Evolutionary conservation across 192 early-diverging fungal genomes (phyloP).

Genomic region (Phlyctochytrium planicorne): DNA sequence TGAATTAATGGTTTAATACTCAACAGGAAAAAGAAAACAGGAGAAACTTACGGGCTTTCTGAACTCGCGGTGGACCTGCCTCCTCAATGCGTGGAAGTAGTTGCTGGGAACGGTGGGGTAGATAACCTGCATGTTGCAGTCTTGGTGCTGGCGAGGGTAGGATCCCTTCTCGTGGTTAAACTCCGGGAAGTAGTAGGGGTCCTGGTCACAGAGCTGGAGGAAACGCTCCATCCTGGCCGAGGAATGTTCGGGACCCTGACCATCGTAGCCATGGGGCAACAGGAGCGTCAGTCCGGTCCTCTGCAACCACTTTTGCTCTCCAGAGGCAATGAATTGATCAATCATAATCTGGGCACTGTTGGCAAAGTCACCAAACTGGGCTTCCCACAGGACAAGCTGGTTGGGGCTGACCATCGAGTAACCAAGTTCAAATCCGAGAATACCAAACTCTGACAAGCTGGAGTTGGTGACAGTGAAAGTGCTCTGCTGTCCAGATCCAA

Average conservation of each 20-base stretch:
- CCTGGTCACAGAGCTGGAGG: slow-evolving; percentile 93
- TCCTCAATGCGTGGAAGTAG: slow-evolving; percentile 93
- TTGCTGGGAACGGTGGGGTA: slow-evolving; percentile 97
- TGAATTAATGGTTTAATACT: neutral
- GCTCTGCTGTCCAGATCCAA: slow-evolving; percentile 59
- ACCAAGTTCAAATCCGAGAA: slow-evolving; percentile 94
- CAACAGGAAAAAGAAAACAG: slow-evolving; percentile 15
- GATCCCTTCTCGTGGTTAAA: slow-evolving; percentile 40
- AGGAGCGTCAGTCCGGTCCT: slow-evolving; percentile 91
- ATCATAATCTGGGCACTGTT: slow-evolving; percentile 97
- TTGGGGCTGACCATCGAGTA: slow-evolving; percentile 95
- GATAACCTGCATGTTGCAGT: slow-evolving; percentile 97
- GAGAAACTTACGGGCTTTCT: slow-evolving; percentile 76
- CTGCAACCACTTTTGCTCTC: slow-evolving; percentile 95
- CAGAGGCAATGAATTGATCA: slow-evolving; percentile 94
- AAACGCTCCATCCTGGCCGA: slow-evolving; percentile 93
- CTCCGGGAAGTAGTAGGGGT: slow-evolving; percentile 73
- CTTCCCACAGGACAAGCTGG: slow-evolving; percentile 95
- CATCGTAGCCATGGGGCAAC: slow-evolving; percentile 97
- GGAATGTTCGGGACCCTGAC: slow-evolving; percentile 98
- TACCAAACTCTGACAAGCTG: slow-evolving; percentile 93
- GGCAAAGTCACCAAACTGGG: slow-evolving; percentile 98
- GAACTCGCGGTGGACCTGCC: slow-evolving; percentile 97
- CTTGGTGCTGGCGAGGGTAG: slow-evolving; percentile 88
- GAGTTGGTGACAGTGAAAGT: slow-evolving; percentile 92